phyloP scores from a whole-genome alignment of 176 grass and related monocot genomes.

The Bothriochloa decipiens region DNA sequence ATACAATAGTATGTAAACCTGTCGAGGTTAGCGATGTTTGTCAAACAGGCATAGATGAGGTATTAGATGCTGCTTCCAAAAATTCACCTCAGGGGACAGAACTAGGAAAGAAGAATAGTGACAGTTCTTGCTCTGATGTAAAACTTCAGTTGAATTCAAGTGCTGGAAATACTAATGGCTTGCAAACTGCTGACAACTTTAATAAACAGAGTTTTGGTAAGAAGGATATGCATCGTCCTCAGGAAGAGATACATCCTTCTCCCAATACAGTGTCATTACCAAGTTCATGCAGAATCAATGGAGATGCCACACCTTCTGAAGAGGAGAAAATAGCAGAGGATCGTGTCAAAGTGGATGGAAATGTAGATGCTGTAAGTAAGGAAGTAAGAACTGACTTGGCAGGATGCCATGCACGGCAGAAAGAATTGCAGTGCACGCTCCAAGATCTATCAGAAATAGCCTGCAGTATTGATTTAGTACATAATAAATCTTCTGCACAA shows the following conservation, averaged over 20 bases:
- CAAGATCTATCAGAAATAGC: conserved; percentile 64
- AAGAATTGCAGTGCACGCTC: conserved; percentile 50
- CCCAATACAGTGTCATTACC: conserved; percentile 31
- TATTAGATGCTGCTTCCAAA: conserved; percentile 45
- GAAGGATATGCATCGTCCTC: conserved; percentile 36
- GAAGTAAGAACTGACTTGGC: background rate
- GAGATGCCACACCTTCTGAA: conserved; percentile 27
- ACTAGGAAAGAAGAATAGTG: conserved; percentile 25
- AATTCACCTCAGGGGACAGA: conserved; percentile 30
- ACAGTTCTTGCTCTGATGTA: conserved; percentile 38
- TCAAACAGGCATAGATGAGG: conserved; percentile 29
- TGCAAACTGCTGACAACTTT: conserved; percentile 23
- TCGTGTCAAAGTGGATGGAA: conserved; percentile 30
- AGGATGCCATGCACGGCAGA: conserved; percentile 31
- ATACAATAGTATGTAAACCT: conserved; percentile 24
- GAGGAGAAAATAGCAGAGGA: conserved; percentile 44
- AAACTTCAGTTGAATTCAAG: conserved; percentile 44
- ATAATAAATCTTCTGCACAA: conserved; percentile 39
- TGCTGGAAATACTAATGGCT: conserved; percentile 37
- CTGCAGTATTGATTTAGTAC: conserved; percentile 53
- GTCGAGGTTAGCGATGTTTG: conserved; percentile 43
- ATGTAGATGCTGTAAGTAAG: conserved; percentile 38
- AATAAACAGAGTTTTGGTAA: conserved; percentile 40
- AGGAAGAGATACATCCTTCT: conserved; percentile 33
- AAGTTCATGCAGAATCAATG: conserved; percentile 46